phyloP scores from a whole-genome alignment of 192 early-diverging fungal genomes.

The Podila verticillata region DNA sequence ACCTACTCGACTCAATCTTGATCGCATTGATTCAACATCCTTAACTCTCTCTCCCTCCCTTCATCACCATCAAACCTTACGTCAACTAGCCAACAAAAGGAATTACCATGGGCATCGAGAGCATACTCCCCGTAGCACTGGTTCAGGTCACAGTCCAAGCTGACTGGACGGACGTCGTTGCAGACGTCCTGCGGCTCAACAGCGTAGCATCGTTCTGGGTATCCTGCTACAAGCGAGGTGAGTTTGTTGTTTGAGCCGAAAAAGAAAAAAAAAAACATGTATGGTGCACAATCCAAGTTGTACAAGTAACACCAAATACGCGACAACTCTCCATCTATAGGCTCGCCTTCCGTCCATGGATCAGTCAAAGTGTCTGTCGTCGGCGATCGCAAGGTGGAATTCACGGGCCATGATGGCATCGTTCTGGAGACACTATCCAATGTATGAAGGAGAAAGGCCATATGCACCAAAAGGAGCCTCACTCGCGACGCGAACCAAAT shows the following conservation, averaged over 20 bases:
- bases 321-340: constrained; percentile 11
- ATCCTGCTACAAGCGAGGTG: constrained; percentile 60
- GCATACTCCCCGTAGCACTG: constrained; percentile 10
- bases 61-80: too few species aligned
- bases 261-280: too few species aligned
- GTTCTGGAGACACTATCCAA: constrained; percentile 49
- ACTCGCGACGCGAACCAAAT: not conserved
- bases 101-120: constrained; percentile 43
- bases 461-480: not conserved
- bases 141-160: constrained; percentile 59
- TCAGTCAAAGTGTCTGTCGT: constrained; percentile 40
- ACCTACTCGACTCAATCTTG: too few species aligned
- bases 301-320: too few species aligned
- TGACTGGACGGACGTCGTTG: constrained; percentile 59
- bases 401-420: constrained; percentile 56
- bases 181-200: constrained; percentile 48
- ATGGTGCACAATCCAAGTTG: too few species aligned
- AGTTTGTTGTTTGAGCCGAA: not conserved
- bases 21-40: too few species aligned
- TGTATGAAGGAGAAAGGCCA: constrained; percentile 13
- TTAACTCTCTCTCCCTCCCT: too few species aligned
- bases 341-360: constrained; percentile 55
- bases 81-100: not conserved
- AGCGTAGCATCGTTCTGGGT: constrained; percentile 59
- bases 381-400: constrained; percentile 24